phyloP scores from a whole-genome alignment of 2,329 filamentous ascomycete species.

The Aspergillus floridensis region DNA sequence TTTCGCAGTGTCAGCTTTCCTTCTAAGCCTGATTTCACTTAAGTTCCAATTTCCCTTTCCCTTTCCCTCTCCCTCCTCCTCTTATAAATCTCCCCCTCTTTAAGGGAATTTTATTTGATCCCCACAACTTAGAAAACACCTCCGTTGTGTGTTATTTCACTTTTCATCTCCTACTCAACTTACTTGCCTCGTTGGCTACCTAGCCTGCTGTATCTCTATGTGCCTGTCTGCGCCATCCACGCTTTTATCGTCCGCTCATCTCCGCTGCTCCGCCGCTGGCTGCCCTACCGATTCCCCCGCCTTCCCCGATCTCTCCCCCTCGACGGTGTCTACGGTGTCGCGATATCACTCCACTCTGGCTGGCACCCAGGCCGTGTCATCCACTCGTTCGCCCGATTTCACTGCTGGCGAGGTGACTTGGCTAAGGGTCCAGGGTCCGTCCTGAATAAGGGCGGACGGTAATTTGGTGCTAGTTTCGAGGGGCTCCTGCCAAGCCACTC shows the following conservation, averaged over 20 bases:
- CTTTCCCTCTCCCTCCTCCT: conserved; percentile 5
- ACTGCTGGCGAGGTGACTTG: conserved; percentile 40
- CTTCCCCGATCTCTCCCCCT: conserved; percentile 9
- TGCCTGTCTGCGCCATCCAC: conserved; percentile 32
- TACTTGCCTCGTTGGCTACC: neutral
- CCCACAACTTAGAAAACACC: neutral
- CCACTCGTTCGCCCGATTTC: conserved; percentile 22
- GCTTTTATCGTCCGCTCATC: conserved; percentile 26
- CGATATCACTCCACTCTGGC: conserved; percentile 17
- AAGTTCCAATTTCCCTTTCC: conserved; percentile 6
- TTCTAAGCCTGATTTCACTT: neutral
- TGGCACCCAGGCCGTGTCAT: conserved; percentile 13
- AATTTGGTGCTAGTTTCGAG: conserved; percentile 32
- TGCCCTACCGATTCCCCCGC: conserved; percentile 23
- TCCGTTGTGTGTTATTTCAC: neutral
- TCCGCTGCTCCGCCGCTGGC: conserved; percentile 25
- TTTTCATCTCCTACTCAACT: neutral
- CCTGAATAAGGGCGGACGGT: conserved; percentile 53
- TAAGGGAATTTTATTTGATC: conserved; percentile 8
- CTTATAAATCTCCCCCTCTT: conserved; percentile 1
- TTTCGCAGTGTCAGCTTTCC: neutral
- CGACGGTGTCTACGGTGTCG: conserved; percentile 11
- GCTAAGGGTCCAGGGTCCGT: conserved; percentile 51
- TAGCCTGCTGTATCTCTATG: conserved; percentile 32
- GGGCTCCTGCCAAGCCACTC: neutral